These are phyloP conservation scores for Sphagnurus paluster DNA, from an alignment of 1,284 basidiomycete species.

Conservation along the genomic window DNA sequence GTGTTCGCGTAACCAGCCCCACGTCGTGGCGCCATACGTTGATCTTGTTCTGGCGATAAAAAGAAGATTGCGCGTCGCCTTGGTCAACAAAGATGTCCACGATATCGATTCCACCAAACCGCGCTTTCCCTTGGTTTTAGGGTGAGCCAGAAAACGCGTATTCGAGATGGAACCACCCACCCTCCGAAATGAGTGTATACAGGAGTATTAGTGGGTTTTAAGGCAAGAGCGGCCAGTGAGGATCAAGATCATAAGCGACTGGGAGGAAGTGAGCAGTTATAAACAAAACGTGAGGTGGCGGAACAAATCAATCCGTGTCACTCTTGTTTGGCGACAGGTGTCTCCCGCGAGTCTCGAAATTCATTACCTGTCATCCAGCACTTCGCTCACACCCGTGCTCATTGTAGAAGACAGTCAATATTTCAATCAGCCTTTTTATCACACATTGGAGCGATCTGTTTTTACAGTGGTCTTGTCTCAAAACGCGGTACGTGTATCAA, in stretches of 20 bases:
- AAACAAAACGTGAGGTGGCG: conserved; percentile 17
- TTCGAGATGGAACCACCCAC: conserved; percentile 5
- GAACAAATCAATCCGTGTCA: conserved; percentile 10
- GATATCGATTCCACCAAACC: conserved; percentile 3
- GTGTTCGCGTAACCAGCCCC: conserved; percentile 29
- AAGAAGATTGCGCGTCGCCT: conserved; percentile 10
- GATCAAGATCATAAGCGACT: conserved; percentile 13
- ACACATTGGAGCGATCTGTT: too few relatives aligned
- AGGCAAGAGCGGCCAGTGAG: conserved; percentile 10
- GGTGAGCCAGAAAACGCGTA: conserved; percentile 1
- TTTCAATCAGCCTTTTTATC: too few relatives aligned
- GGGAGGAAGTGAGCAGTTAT: conserved; percentile 13
- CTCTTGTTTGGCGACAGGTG: conserved; percentile 11
- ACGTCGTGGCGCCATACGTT: conserved; percentile 37
- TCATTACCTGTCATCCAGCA: conserved; percentile 13
- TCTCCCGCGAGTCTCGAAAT: neutral
- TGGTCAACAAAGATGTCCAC: conserved; percentile 7
- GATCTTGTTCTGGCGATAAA: conserved; percentile 1
- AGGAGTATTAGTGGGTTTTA: conserved; percentile 3
- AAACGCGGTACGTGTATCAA: too few relatives aligned
- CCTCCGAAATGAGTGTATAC: conserved; percentile 2
- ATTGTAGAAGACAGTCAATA: neutral
- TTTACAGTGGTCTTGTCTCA: too few relatives aligned
- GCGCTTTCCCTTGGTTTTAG: conserved; percentile 9
- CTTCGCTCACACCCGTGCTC: conserved; percentile 2